Conservation (phyloP, 805 yeast genomes). For the Cephaloascus fragrans region DNA sequence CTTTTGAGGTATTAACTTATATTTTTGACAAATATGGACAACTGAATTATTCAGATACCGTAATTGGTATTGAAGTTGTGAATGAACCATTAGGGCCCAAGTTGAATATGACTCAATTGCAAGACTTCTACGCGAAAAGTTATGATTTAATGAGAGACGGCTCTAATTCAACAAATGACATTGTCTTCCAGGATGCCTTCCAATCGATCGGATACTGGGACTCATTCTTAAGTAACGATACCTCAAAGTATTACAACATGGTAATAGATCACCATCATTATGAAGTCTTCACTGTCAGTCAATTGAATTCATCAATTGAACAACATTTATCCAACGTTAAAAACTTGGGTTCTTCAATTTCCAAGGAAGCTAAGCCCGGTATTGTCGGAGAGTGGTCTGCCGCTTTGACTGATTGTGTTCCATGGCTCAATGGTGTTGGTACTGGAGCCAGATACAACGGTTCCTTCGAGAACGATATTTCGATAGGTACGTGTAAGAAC, state of each 20-base stretch:
- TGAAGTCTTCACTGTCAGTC: slow-evolving; percentile 20
- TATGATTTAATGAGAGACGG: slow-evolving; percentile 14
- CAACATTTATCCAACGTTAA: slow-evolving; percentile 19
- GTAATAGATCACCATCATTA: slow-evolving; percentile 31
- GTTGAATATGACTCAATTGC: slow-evolving; percentile 8
- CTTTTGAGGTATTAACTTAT: slow-evolving; percentile 20
- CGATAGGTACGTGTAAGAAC: slow-evolving; percentile 33
- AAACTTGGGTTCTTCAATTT: slow-evolving; percentile 20
- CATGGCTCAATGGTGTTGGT: slow-evolving; percentile 62
- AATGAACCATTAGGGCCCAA: slow-evolving; percentile 27
- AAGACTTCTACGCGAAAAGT: slow-evolving; percentile 18
- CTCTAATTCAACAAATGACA: slow-evolving; percentile 17
- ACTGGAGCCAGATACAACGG: slow-evolving; percentile 57
- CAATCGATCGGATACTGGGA: slow-evolving; percentile 47
- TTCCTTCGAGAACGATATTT: slow-evolving; percentile 19
- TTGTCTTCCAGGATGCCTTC: slow-evolving; percentile 64
- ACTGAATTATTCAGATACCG: slow-evolving; percentile 19
- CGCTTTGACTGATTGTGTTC: slow-evolving; percentile 62
- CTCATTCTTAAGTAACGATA: slow-evolving; percentile 21
- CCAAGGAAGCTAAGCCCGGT: slow-evolving; percentile 33
- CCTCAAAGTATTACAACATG: slow-evolving; percentile 20
- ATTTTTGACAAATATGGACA: slow-evolving; percentile 26
- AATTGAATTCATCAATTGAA: slow-evolving; percentile 17
- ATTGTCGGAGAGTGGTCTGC: slow-evolving; percentile 67
- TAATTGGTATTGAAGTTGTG: slow-evolving; percentile 27